Conservation (phyloP, 306 rosid genomes). For the Coriaria nepalensis region DNA sequence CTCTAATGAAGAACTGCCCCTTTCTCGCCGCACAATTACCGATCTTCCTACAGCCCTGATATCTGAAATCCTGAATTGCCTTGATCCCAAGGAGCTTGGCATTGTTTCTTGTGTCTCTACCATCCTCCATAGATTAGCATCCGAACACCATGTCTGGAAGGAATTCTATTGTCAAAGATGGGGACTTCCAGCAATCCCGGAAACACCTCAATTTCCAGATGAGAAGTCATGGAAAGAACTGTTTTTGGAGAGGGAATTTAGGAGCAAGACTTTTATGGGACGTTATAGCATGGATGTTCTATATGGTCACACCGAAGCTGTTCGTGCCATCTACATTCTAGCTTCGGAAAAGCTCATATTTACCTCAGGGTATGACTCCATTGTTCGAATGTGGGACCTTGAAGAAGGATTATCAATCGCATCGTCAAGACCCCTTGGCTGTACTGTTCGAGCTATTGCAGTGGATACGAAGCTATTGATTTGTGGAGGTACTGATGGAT, state of each 20-base stretch:
- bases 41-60: slow-evolving; percentile 73
- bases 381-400: slow-evolving; percentile 83
- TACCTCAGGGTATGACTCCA: slow-evolving; percentile 82
- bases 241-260: slow-evolving; percentile 83
- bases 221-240: slow-evolving; percentile 80
- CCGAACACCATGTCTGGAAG: slow-evolving; percentile 95
- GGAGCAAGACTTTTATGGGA: slow-evolving; percentile 91
- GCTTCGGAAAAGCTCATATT: slow-evolving; percentile 71
- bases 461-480: slow-evolving; percentile 57
- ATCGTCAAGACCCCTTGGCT: slow-evolving; percentile 65
- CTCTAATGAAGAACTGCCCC: slow-evolving; percentile 24
- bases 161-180: slow-evolving; percentile 83
- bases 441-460: slow-evolving; percentile 82
- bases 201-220: slow-evolving; percentile 24
- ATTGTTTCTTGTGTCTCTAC: slow-evolving; percentile 69
- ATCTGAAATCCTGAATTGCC: slow-evolving; percentile 71
- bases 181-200: slow-evolving; percentile 52
- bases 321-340: slow-evolving; percentile 67
- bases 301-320: slow-evolving; percentile 81
- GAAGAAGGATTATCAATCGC: slow-evolving; percentile 74
- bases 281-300: slow-evolving; percentile 61
- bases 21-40: slow-evolving; percentile 33
- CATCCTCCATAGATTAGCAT: slow-evolving; percentile 41
- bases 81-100: slow-evolving; percentile 88
- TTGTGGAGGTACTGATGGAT: slow-evolving; percentile 86